phyloP scores from a whole-genome alignment of 1,284 basidiomycete genomes.

The Flammula alnicola region DNA sequence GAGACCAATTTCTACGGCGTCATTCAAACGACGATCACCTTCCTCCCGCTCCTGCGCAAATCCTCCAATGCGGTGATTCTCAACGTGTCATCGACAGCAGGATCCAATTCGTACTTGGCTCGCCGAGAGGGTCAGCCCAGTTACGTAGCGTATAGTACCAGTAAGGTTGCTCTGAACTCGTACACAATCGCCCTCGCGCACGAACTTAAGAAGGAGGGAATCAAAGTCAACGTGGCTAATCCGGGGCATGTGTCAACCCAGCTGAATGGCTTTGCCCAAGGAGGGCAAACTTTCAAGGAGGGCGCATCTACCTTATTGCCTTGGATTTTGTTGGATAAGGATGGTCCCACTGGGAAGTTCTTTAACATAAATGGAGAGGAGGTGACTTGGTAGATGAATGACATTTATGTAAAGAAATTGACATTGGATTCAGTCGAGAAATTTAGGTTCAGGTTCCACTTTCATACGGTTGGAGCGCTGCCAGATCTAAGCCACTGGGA shows the following conservation, averaged over 20 bases:
- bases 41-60: conserved; percentile 19
- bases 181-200: conserved; percentile 42
- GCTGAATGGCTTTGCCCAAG: background rate
- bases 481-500: background rate
- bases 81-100: conserved; percentile 39
- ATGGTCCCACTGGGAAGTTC: conserved; percentile 6
- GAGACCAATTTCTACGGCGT: conserved; percentile 25
- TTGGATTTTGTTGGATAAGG: background rate
- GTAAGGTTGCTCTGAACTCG: conserved; percentile 5
- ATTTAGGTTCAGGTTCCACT: no score
- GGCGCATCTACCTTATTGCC: background rate
- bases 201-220: conserved; percentile 69
- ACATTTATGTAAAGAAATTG: no score
- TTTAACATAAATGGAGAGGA: conserved; percentile 2
- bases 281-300: background rate
- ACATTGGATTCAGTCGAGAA: no score
- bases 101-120: conserved; percentile 57
- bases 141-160: background rate
- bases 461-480: background rate
- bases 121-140: conserved; percentile 1
- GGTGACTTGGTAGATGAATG: conserved; percentile 5
- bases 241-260: conserved; percentile 38
- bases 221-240: conserved; percentile 69
- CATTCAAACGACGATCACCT: conserved; percentile 13
- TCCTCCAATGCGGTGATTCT: conserved; percentile 18